Evolutionary conservation across 2,329 filamentous ascomycete species (phyloP).

Genomic region (Sporothrix mexicana): DNA sequence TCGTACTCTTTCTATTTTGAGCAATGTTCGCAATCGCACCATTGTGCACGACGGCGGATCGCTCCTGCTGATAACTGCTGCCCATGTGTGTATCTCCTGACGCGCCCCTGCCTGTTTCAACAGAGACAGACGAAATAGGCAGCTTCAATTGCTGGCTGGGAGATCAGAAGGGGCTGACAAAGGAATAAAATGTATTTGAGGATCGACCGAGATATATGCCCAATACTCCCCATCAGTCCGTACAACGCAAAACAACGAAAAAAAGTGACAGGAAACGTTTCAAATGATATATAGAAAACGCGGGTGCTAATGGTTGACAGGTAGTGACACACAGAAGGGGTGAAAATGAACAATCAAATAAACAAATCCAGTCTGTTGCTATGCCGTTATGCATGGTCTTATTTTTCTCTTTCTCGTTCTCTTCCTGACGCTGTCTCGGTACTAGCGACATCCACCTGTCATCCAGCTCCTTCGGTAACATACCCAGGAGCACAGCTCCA

Average conservation of each 20-base stretch:
- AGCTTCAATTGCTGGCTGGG: not conserved
- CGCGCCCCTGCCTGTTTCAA: not conserved
- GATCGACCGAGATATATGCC: too few species aligned
- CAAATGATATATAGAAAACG: not conserved
- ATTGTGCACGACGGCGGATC: not conserved
- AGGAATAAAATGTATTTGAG: too few species aligned
- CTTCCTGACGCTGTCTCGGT: not conserved
- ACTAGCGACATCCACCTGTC: not conserved
- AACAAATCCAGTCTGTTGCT: slow-evolving; percentile 28
- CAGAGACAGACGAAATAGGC: not conserved
- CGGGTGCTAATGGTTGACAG: not conserved
- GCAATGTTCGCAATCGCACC: not conserved
- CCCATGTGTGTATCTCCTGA: not conserved
- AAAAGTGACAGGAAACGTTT: too few species aligned
- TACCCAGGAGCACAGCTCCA: not conserved
- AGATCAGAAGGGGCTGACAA: not conserved
- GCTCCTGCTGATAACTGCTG: not conserved
- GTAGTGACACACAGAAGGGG: not conserved
- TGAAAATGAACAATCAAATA: slow-evolving; percentile 2
- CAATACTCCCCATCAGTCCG: not conserved
- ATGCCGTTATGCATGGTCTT: not conserved
- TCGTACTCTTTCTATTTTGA: not conserved
- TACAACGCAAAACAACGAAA: not conserved
- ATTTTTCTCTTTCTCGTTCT: not conserved
- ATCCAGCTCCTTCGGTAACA: not conserved